A percentile compares a stretch with the other conserved stretches of the same genome.
phyloP scores from a whole-genome alignment of 441 rosid genomes.

The Erysimum cheiri region DNA sequence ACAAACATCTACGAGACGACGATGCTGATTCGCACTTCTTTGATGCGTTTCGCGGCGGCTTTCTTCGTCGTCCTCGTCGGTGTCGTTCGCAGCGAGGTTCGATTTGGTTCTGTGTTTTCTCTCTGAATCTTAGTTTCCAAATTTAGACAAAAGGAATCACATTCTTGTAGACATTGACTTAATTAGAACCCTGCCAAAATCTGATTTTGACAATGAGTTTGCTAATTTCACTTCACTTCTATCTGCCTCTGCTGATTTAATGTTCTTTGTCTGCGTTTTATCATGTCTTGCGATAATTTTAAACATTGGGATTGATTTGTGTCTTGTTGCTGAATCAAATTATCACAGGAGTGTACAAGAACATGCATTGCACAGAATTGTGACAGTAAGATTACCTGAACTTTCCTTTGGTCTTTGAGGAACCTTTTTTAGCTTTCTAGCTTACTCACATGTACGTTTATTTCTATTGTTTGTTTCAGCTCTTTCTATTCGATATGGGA shows the following conservation, averaged over 20 bases:
- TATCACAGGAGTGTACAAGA: constrained; percentile 62
- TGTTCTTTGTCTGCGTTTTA: constrained; percentile 4
- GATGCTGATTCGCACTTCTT: constrained; percentile 17
- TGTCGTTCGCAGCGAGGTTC: constrained; percentile 58
- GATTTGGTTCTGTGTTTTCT: constrained; percentile 22
- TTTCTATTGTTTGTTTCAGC: constrained; percentile 19
- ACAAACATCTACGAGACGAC: constrained; percentile 36
- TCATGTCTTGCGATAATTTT: neutral
- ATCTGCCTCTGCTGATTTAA: neutral
- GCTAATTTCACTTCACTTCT: constrained; percentile 2
- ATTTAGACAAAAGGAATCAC: neutral
- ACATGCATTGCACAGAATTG: constrained; percentile 77
- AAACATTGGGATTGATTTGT: neutral
- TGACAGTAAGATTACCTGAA: constrained; percentile 56
- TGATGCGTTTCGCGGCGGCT: constrained; percentile 41
- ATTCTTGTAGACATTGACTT: neutral
- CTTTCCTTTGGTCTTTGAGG: neutral
- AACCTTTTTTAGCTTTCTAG: neutral
- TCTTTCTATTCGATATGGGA: constrained; percentile 80
- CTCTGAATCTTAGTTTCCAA: constrained; percentile 18
- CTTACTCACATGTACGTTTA: neutral
- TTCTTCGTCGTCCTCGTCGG: constrained; percentile 48
- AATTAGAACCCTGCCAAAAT: neutral
- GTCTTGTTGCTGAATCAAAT: constrained; percentile 26
- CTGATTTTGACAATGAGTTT: neutral